Evolutionary conservation across 2,329 filamentous ascomycete genomes (phyloP).

Genomic region (Pestalotiopsis sp.): DNA sequence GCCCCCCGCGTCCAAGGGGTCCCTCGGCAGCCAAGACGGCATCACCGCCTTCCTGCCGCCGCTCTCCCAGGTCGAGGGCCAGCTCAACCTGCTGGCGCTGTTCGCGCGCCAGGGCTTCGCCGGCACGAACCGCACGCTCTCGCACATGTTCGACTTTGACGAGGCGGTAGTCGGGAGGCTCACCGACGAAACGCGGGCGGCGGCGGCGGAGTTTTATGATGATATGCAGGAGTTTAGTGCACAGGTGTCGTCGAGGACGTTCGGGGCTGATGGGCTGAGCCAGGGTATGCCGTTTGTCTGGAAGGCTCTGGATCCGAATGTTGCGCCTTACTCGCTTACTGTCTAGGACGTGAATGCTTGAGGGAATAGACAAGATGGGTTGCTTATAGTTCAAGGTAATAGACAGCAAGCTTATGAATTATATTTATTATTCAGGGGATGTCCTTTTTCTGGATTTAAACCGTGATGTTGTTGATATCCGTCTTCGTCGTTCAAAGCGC

Average conservation of each 20-base stretch:
- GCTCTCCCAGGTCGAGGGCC: constrained; percentile 31
- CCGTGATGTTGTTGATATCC: no score
- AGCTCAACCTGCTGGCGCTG: constrained; percentile 37
- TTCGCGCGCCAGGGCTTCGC: constrained; percentile 43
- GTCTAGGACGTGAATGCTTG: constrained; percentile 1
- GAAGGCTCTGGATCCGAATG: constrained; percentile 23
- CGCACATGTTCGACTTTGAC: constrained; percentile 41
- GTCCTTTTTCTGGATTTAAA: no score
- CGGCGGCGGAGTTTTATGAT: neutral
- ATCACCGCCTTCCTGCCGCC: constrained; percentile 37
- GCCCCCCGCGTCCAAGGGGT: constrained; percentile 40
- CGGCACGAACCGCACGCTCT: constrained; percentile 35
- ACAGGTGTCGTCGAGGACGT: constrained; percentile 31
- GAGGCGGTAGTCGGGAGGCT: constrained; percentile 20
- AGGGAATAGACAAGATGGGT: neutral
- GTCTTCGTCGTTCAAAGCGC: no score
- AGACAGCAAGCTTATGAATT: no score
- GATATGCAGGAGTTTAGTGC: neutral
- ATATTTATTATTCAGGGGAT: no score
- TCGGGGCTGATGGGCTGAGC: constrained; percentile 43
- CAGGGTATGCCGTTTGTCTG: constrained; percentile 51
- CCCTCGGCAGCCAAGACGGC: constrained; percentile 21
- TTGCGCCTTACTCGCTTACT: constrained; percentile 17
- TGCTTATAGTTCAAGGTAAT: no score
- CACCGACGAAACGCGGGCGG: neutral